Base-by-base conservation (phyloP, 257 asterid genomes). In the Primulina tabacum region DNA sequence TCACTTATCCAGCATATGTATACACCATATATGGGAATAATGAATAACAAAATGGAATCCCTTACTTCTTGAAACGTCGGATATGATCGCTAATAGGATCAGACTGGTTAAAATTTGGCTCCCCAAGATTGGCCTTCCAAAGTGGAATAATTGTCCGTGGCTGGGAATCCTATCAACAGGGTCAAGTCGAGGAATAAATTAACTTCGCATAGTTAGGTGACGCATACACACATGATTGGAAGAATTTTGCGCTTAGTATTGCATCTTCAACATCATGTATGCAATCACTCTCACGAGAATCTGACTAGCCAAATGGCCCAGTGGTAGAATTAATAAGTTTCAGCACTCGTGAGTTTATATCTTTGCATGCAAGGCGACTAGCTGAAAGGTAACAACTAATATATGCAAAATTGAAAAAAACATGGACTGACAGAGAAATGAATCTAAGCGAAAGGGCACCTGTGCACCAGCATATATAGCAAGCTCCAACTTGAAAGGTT, bases 401-500 rank as follows among this genome's bases (percentile, higher is more conserved):
- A 38, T 10, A 38, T 38, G 50, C 50, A 38, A 10, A 38, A 38
- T 38, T 1, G 8, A 8, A 8, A 8, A 9, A 35, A 35, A 33
- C 37, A 33, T 35, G 43, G 43, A 35, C 2, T 0, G 56, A 72
- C 11, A 32, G 53, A 38, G 50, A 43, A 35, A 67, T 58, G 57
- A 55, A 43, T 66, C 62, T 38, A 38, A 38, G 50, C 16, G 10
- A 38, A 38, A 65, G 57, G 57, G 64, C 64, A 89, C 98, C 96
- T 92, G 96, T 52, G 71, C 29, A 79, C 76, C 68, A 29, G 85
- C 20, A 66, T 93, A 94, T 69, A 94, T 75, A 12, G 90, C 97
- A 82, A 94, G 95, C 90, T 94, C 99, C 90, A 91, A 78, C 84
- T 75, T 91, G 80, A 86, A 89, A 71, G 97, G 97, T 75, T 85